Conservation (phyloP, 1,284 basidiomycete species). For the Salmacisia buchloeana region DNA sequence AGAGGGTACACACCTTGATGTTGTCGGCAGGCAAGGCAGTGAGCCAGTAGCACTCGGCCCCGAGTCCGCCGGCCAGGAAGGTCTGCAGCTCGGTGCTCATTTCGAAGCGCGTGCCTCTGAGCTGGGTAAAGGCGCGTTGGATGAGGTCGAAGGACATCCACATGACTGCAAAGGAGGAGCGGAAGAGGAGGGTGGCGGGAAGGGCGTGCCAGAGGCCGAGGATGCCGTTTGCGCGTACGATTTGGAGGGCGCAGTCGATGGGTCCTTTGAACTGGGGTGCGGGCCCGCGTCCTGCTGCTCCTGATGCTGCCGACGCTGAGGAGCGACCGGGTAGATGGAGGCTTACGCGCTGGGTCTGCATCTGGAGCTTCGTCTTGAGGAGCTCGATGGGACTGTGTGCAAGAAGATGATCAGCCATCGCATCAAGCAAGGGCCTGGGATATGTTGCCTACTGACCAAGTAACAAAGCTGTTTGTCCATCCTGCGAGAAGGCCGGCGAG, state of each 20-base stretch:
- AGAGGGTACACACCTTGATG: constrained; percentile 55
- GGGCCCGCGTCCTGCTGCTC: not conserved
- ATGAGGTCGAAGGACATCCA: constrained; percentile 45
- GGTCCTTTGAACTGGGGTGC: constrained; percentile 40
- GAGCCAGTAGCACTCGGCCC: constrained; percentile 52
- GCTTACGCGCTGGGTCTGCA: constrained; percentile 61
- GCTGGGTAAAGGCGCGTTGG: constrained; percentile 23
- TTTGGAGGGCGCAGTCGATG: constrained; percentile 48
- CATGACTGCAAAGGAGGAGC: constrained; percentile 48
- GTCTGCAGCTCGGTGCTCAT: constrained; percentile 63
- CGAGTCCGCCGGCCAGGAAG: constrained; percentile 61
- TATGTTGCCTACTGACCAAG: not conserved
- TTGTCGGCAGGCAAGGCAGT: constrained; percentile 72
- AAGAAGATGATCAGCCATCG: not conserved
- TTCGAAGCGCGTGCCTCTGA: constrained; percentile 49
- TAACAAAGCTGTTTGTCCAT: constrained; percentile 64
- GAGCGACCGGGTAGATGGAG: constrained; percentile 22
- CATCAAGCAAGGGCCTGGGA: not conserved
- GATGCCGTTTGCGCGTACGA: constrained; percentile 40
- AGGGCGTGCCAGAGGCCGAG: constrained; percentile 50
- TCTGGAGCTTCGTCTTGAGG: constrained; percentile 65
- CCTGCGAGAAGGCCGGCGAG: constrained; percentile 70
- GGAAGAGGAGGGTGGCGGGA: constrained; percentile 50
- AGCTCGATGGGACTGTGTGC: constrained; percentile 59
- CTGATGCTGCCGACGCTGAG: not conserved